Conservation (phyloP, 2,329 filamentous ascomycete species). For the Lasiodiplodia sp. region DNA sequence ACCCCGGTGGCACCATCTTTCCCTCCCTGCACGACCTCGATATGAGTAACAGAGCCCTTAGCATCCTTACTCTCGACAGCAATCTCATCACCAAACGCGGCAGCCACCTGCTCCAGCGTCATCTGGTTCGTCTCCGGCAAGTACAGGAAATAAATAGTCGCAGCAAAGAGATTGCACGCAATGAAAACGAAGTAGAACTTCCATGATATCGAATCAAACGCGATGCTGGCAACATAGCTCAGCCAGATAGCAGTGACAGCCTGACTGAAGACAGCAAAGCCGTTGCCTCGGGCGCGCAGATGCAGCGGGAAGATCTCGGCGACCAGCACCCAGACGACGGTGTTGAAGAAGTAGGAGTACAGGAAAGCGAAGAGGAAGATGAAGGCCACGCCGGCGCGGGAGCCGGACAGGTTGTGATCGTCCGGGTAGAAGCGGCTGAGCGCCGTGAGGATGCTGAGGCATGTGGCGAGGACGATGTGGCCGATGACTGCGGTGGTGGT, state of each 20-base stretch:
- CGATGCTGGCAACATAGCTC: slow-evolving; percentile 43
- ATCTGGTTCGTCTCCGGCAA: slow-evolving; percentile 46
- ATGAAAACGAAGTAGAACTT: slow-evolving; percentile 52
- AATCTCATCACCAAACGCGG: slow-evolving; percentile 42
- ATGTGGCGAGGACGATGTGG: slow-evolving; percentile 38
- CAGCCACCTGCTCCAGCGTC: slow-evolving; percentile 45
- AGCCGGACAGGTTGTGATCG: slow-evolving; percentile 36
- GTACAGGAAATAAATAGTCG: slow-evolving; percentile 43
- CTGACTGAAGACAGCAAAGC: slow-evolving; percentile 43
- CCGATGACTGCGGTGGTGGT: slow-evolving; percentile 35
- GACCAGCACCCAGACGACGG: slow-evolving; percentile 45
- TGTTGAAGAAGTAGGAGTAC: slow-evolving; percentile 51
- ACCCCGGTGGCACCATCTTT: background rate
- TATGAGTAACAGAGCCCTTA: background rate
- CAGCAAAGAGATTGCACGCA: slow-evolving; percentile 38
- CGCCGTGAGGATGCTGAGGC: slow-evolving; percentile 41
- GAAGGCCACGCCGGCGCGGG: slow-evolving; percentile 45
- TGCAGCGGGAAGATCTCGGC: slow-evolving; percentile 46
- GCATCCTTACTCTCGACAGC: background rate
- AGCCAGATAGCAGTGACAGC: slow-evolving; percentile 33
- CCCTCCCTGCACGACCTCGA: background rate
- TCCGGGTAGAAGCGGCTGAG: slow-evolving; percentile 33
- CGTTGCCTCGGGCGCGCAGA: slow-evolving; percentile 42
- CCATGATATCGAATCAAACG: slow-evolving; percentile 47
- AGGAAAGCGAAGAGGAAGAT: slow-evolving; percentile 49